Evolutionary conservation across 2,329 filamentous ascomycete species (phyloP), one percentile per base, ranked within the genome.

Genomic region (Arthroderma uncinatum): DNA sequence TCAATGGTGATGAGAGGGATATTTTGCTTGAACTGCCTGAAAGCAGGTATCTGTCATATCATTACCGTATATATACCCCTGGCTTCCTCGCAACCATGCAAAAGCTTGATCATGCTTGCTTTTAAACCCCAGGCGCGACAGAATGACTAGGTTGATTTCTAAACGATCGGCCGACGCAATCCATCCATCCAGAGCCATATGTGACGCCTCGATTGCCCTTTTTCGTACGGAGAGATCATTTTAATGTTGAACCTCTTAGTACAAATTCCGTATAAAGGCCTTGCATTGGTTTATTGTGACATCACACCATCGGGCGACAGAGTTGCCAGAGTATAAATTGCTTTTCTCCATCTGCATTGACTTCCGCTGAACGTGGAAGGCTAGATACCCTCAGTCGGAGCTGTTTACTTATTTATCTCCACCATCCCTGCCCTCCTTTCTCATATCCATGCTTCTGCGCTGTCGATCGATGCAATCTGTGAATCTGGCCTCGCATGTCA

Each of bases 41-140:
- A n/a, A 33, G 47, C 47, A 50, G 47, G 23, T 50, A 19, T n/a
- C n/a, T 50, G 28, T 30, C 25, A 9, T 30, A 50, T 34, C 25
- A 14, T n/a, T 50, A 19, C 23, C 25, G 21, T 28, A 5, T 30
- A 9, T 8, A 48, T 33, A 21, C 47, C 47, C 47, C 47, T 50
- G 47, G 47, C 14, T 30, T 50, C 25, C 14, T 9, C 23, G 16
- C 25, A 48, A 19, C 47, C 47, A 50, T 50, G 47, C 47, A 50
- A 50, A 50, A 50, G 47, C 47, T 50, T 50, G 47, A 50, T 50
- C 23, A 50, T 50, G 47, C 23, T 50, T 33, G 47, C 47, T 50
- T 33, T 42, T 34, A 23, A n/a, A 33, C 3, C 12, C 47, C 14
- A 33, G 23, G 42, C 42, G 21, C 42, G 19, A 25, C 21, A 30